Evolutionary conservation across 306 rosid species (phyloP).

Genomic region (Echinosophora koreensis): DNA sequence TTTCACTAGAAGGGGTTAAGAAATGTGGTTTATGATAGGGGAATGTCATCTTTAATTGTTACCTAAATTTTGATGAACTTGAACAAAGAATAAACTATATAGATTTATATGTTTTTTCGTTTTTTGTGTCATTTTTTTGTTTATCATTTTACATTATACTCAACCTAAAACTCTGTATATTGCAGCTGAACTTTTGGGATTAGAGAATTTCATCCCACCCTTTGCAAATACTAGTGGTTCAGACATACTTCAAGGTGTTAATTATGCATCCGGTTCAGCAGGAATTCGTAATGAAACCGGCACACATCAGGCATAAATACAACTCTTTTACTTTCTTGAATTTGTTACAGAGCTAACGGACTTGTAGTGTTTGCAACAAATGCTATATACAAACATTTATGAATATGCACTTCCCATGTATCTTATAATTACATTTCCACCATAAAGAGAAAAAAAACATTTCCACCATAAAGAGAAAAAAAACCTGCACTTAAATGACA

Average conservation of each 20-base stretch:
- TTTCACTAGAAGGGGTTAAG: neutral
- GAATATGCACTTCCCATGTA: too few species aligned
- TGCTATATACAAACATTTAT: too few species aligned
- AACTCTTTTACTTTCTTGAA: neutral
- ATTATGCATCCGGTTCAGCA: slow-evolving; percentile 78
- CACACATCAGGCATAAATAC: slow-evolving; percentile 35
- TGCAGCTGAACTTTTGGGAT: slow-evolving; percentile 48
- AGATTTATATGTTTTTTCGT: neutral
- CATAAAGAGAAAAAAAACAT: too few species aligned
- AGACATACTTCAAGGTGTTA: slow-evolving; percentile 59
- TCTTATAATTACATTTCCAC: too few species aligned
- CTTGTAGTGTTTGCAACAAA: neutral
- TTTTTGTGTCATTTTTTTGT: neutral
- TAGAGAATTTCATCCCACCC: slow-evolving; percentile 56
- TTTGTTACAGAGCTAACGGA: neutral
- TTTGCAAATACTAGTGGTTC: slow-evolving; percentile 43
- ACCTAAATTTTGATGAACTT: neutral
- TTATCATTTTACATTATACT: neutral
- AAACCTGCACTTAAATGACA: too few species aligned
- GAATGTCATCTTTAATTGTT: neutral
- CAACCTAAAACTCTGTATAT: neutral
- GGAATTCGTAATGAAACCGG: slow-evolving; percentile 67
- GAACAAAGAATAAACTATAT: too few species aligned
- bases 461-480: too few species aligned
- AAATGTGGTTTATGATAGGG: neutral